These are phyloP conservation scores for Rehmannia glutinosa DNA, from an alignment of 257 asterid genomes.

Conservation along the genomic window DNA sequence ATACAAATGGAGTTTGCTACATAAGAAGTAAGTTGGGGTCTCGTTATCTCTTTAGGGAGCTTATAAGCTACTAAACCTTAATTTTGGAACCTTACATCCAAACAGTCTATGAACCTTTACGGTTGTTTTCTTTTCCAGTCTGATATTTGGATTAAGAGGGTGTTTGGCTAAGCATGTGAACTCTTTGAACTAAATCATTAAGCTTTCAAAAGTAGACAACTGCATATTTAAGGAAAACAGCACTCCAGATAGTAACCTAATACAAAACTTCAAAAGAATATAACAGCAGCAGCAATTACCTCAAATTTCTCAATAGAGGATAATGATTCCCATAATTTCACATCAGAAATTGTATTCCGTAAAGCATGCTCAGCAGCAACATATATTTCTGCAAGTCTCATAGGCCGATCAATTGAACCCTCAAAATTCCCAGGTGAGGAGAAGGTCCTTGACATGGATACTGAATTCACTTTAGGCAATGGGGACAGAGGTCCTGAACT, in stretches of 20 bases:
- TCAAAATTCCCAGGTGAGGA: slow-evolving; percentile 89
- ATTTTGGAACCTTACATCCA: not conserved
- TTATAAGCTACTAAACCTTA: slow-evolving; percentile 2
- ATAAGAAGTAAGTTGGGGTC: not conserved
- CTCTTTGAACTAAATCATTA: not conserved
- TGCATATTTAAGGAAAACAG: slow-evolving; percentile 1
- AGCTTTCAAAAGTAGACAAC: not conserved
- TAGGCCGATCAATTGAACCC: slow-evolving; percentile 74
- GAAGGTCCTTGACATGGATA: slow-evolving; percentile 74
- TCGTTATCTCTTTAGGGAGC: not conserved
- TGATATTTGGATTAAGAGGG: too few relatives aligned
- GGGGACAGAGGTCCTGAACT: slow-evolving; percentile 61
- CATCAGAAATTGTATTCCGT: slow-evolving; percentile 67
- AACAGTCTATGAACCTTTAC: not conserved
- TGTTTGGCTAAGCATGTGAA: too few relatives aligned
- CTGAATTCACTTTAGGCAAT: slow-evolving; percentile 36
- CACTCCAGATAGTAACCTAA: not conserved
- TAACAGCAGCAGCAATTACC: slow-evolving; percentile 43
- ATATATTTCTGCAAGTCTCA: slow-evolving; percentile 93
- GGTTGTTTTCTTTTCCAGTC: too few relatives aligned
- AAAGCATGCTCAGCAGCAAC: slow-evolving; percentile 98
- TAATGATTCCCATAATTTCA: slow-evolving; percentile 60
- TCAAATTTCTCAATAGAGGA: slow-evolving; percentile 83
- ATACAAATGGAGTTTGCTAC: not conserved
- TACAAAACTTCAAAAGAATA: not conserved